phyloP scores from a whole-genome alignment of 73 alveolate genomes.

The Tetrahymena borealis region DNA sequence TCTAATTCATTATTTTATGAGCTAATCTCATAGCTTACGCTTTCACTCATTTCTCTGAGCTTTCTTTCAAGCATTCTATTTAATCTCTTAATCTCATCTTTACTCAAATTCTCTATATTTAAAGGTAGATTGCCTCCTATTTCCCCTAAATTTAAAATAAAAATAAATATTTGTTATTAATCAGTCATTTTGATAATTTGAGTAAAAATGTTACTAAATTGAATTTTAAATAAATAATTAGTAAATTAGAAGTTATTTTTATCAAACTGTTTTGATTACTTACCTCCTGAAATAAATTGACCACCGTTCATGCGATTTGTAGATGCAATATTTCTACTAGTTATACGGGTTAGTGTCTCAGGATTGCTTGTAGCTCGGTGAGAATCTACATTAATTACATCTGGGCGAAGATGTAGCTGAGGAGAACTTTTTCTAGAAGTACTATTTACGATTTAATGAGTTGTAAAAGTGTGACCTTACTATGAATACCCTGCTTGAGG shows the following conservation, averaged over 20 bases:
- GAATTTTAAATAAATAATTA: too few relatives aligned
- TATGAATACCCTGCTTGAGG: too few relatives aligned
- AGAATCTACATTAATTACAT: neutral
- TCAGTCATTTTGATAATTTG: too few relatives aligned
- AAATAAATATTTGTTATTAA: too few relatives aligned
- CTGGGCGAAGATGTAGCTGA: neutral
- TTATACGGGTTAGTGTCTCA: neutral
- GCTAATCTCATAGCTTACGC: neutral
- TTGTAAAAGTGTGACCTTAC: neutral
- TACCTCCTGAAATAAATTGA: neutral
- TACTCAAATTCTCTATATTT: neutral
- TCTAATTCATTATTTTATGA: neutral
- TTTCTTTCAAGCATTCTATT: neutral
- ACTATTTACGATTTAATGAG: neutral
- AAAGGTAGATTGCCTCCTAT: neutral
- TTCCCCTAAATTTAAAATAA: neutral
- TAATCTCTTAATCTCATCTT: neutral
- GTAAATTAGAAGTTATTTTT: too few relatives aligned
- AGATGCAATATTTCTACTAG: neutral
- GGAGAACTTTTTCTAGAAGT: neutral
- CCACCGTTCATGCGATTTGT: neutral
- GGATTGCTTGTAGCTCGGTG: neutral
- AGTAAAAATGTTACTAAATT: too few relatives aligned
- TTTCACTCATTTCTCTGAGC: neutral
- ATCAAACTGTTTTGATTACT: too few relatives aligned